Conservation (phyloP, 2,329 filamentous ascomycete species). For the Phyllosticta ampelicida region DNA sequence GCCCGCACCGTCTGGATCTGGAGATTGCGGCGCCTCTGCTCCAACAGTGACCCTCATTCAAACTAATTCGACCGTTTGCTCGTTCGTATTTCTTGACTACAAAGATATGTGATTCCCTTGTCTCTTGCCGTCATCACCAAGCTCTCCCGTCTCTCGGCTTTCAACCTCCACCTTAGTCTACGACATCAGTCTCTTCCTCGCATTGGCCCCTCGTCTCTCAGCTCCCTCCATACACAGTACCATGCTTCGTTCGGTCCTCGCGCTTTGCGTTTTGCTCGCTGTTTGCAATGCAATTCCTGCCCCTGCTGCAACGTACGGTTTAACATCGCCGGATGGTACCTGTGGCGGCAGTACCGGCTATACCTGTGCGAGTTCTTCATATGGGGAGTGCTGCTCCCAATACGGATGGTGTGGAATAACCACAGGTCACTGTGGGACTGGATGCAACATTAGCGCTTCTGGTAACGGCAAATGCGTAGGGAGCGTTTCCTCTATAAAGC, state of each 20-base stretch:
- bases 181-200: background rate
- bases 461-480: background rate
- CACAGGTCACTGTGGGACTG: background rate
- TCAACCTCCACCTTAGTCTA: background rate
- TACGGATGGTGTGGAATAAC: slow-evolving; percentile 13
- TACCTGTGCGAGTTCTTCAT: slow-evolving; percentile 13
- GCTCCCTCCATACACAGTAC: background rate
- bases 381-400: slow-evolving; percentile 9
- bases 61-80: background rate
- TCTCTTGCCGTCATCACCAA: background rate
- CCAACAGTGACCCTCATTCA: background rate
- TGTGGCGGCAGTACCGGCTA: slow-evolving; percentile 11
- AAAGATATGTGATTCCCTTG: background rate
- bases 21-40: background rate
- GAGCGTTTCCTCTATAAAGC: background rate
- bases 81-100: background rate
- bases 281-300: slow-evolving; percentile 1
- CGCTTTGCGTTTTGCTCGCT: slow-evolving; percentile 2
- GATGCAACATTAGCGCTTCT: background rate
- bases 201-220: background rate
- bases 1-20: background rate
- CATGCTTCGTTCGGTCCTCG: slow-evolving; percentile 7
- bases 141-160: background rate
- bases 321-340: slow-evolving; percentile 9
- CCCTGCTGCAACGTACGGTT: background rate